Conservation (phyloP, 768 basidiomycete species). For the Lactarius hengduanensis region DNA sequence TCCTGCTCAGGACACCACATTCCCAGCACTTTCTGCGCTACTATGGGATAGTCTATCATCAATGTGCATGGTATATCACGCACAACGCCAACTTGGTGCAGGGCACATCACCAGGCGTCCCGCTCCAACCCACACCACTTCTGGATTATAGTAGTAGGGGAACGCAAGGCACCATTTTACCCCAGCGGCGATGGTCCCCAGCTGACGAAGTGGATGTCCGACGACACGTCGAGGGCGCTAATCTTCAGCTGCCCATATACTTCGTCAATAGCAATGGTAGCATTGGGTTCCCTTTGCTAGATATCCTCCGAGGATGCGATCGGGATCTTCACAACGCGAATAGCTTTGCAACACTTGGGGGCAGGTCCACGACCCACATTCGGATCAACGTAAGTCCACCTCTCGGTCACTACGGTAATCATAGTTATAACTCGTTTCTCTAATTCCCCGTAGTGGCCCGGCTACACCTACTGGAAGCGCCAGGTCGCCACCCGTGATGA, state of each 20-base stretch:
- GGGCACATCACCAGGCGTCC: background rate
- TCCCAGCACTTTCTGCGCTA: background rate
- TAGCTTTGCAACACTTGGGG: background rate
- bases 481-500: slow-evolving; percentile 16
- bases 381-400: slow-evolving; percentile 12
- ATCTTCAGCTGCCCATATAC: slow-evolving; percentile 10
- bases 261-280: slow-evolving; percentile 1
- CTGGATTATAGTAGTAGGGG: background rate
- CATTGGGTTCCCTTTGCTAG: slow-evolving; percentile 8
- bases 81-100: background rate
- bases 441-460: slow-evolving; percentile 10
- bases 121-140: background rate
- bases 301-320: slow-evolving; percentile 16
- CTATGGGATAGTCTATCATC: background rate
- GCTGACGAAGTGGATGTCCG: slow-evolving; percentile 12
- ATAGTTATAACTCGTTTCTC: background rate
- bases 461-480: background rate
- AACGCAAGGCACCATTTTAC: slow-evolving; percentile 8
- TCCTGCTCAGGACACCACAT: background rate
- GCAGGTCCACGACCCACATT: background rate
- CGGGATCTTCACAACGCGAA: background rate
- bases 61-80: slow-evolving; percentile 3
- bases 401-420: background rate
- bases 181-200: slow-evolving; percentile 19
- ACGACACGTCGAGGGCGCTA: slow-evolving; percentile 6